phyloP scores from a whole-genome alignment of 192 early-diverging fungal species.

The Backusella morwellensis region DNA sequence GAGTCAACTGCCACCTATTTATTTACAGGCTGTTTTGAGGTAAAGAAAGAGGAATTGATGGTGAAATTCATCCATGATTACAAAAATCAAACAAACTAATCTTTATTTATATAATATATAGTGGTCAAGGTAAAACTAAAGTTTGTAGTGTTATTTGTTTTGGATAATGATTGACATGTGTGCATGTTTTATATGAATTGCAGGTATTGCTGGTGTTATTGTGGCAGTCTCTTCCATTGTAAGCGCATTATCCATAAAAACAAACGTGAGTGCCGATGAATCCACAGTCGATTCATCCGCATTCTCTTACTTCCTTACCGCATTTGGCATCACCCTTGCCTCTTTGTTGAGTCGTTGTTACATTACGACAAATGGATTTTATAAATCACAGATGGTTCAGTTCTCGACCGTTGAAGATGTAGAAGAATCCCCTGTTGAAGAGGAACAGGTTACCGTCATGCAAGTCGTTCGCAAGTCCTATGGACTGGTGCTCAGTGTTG shows the following conservation, averaged over 20 bases:
- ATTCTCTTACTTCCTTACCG: conserved; percentile 51
- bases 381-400: conserved; percentile 34
- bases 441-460: not conserved
- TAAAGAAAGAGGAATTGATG: conserved; percentile 17
- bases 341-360: conserved; percentile 39
- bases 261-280: not conserved
- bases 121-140: conserved; percentile 46
- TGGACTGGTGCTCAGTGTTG: conserved; percentile 47
- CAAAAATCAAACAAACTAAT: not conserved
- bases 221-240: conserved; percentile 44
- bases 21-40: conserved; percentile 75
- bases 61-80: not conserved
- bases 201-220: conserved; percentile 62
- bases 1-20: conserved; percentile 61
- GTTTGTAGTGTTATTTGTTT: not conserved
- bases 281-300: conserved; percentile 30
- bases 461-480: conserved; percentile 18
- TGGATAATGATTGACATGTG: not conserved
- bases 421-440: not conserved
- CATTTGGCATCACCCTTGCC: conserved; percentile 37
- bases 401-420: not conserved
- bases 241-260: conserved; percentile 42
- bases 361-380: conserved; percentile 41
- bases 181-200: not conserved
- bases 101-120: conserved; percentile 11